Base-by-base conservation (phyloP, 2,329 filamentous ascomycete genomes). In the Penicillium sp. region DNA sequence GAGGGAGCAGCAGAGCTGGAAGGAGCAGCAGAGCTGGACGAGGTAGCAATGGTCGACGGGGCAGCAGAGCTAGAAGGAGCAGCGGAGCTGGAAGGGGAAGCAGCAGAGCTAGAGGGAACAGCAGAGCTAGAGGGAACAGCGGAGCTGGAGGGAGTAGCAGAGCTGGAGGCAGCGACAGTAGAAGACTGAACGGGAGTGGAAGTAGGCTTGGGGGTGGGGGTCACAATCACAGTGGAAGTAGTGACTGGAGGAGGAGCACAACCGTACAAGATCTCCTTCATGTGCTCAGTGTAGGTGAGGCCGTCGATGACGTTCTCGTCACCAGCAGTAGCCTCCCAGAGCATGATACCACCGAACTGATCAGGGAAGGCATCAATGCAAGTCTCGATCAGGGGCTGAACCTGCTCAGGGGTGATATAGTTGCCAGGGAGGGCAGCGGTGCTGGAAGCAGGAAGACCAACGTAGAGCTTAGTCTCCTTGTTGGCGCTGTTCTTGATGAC, bases 311-410 rank as follows among this genome's bases (percentile, higher is more conserved):
- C 52, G 62, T 83, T 83, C 49, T 71, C 70, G 11, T 74, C 67
- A n/a, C 77, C 77, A 10, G 74, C 73, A 1, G 79, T 81, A 5
- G 81, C 80, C 49, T 85, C 82, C 81, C 81, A 86, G 5, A 86
- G 66, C 83, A 85, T 86, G 39, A 84, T 73, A 70, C 84, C 84
- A 39, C 82, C 83, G 59, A 86, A 86, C 2, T 68, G 70, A 21
- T 71, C 52, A 1, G 73, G 68, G 55, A 75, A 72, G 21, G 71
- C 65, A 14, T 64, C 65, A 56, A 74, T 75, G 57, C 77, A 80
- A 40, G 69, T 62, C n/a, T 69, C 60, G 22, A 84, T 68, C 49
- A 85, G 59, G 2, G 64, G 62, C 49, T 77, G 67, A 2, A 77
- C 81, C 55, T 84, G 75, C 1, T 61, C 54, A 0, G 79, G 79